Conservation (phyloP, 257 asterid genomes). For the Primulina tabacum region DNA sequence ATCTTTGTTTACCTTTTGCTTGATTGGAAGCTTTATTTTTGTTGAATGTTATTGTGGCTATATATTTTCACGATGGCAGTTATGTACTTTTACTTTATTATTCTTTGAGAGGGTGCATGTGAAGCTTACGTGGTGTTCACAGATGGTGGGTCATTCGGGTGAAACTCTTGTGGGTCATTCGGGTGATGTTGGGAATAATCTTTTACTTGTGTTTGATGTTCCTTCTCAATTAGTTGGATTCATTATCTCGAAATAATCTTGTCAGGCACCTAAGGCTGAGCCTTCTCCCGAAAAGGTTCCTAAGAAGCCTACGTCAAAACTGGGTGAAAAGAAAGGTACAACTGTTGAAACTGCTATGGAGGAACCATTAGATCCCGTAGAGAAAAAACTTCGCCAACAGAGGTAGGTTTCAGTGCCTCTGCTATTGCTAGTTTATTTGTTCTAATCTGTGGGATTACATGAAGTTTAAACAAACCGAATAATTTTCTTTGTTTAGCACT, state of each 20-base stretch:
- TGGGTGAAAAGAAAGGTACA: conserved; percentile 58
- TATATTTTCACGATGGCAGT: no score
- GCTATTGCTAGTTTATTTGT: background rate
- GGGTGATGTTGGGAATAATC: background rate
- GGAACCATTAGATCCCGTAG: conserved; percentile 69
- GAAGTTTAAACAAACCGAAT: background rate
- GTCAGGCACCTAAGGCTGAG: conserved; percentile 63
- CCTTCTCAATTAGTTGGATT: background rate
- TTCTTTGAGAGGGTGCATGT: conserved; percentile 7
- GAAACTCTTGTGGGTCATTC: background rate
- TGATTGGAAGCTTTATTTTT: background rate
- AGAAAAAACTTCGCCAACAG: conserved; percentile 91
- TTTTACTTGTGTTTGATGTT: background rate
- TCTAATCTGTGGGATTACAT: background rate
- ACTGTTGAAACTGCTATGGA: conserved; percentile 38
- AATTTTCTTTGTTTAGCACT: background rate
- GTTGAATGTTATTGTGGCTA: background rate
- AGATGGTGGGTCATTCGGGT: background rate
- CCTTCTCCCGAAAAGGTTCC: conserved; percentile 56
- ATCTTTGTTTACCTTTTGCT: conserved; percentile 5
- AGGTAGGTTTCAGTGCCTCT: conserved; percentile 41
- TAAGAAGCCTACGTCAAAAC: conserved; percentile 57
- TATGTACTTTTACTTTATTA: background rate
- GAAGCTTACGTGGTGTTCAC: background rate
- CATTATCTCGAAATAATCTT: conserved; percentile 16